Conservation (phyloP, 768 basidiomycete genomes). For the Omphalotus guepiniiformis region DNA sequence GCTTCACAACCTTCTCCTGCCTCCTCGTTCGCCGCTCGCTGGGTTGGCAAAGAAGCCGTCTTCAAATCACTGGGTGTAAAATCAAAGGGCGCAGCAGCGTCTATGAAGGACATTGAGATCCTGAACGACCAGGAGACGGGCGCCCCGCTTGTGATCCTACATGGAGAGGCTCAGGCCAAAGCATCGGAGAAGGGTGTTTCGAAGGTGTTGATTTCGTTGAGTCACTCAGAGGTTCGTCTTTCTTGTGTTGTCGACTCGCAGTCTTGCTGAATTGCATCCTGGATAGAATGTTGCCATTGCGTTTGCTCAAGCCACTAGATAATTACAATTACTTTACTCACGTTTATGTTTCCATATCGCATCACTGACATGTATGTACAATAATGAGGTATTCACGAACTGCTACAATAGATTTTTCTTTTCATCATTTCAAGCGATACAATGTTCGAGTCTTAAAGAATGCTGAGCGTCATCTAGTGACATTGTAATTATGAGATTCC, state of each 20-base stretch:
- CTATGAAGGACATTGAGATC: conserved; percentile 98
- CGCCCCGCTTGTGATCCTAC: conserved; percentile 69
- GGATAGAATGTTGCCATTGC: conserved; percentile 77
- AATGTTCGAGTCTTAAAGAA: too few relatives aligned
- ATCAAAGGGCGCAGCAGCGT: conserved; percentile 88
- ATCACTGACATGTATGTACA: too few relatives aligned
- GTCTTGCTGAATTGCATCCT: conserved; percentile 15
- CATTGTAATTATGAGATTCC: too few relatives aligned
- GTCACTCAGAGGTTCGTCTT: conserved; percentile 82
- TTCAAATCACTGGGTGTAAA: conserved; percentile 93
- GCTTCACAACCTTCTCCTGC: conserved; percentile 76
- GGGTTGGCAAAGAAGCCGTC: conserved; percentile 96
- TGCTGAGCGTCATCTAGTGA: too few relatives aligned
- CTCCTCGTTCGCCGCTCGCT: conserved; percentile 93
- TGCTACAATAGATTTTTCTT: too few relatives aligned
- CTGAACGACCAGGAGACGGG: conserved; percentile 69
- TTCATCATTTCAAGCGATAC: too few relatives aligned
- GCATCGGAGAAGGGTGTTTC: conserved; percentile 71
- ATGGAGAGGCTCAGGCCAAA: conserved; percentile 74
- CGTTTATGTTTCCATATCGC: too few relatives aligned
- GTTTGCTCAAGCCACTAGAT: conserved; percentile 71
- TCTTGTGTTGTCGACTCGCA: background rate
- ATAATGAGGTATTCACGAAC: too few relatives aligned
- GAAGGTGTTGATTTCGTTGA: conserved; percentile 78
- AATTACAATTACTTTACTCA: too few relatives aligned